These are phyloP conservation scores for Aegilops speltoides DNA, from an alignment of 176 grass and related monocot species.

Conservation along the genomic window DNA sequence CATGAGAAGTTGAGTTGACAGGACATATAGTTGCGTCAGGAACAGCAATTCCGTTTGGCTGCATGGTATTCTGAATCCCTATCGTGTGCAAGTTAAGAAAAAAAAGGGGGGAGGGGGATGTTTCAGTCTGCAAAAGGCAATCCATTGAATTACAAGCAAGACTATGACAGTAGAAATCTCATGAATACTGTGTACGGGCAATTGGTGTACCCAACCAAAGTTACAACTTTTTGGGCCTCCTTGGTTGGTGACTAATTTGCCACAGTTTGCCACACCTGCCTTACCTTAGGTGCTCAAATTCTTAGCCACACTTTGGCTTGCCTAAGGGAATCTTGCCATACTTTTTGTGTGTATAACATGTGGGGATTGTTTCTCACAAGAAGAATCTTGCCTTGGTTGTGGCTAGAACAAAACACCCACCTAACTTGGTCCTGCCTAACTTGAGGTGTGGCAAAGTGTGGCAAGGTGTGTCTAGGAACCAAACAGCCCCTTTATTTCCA, in stretches of 20 bases:
- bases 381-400: too few species aligned
- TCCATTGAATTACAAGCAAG: slow-evolving; percentile 16
- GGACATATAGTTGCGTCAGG: slow-evolving; percentile 78
- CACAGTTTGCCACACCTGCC: too few species aligned
- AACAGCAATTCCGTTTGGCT: slow-evolving; percentile 75
- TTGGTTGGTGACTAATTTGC: too few species aligned
- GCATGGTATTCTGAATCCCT: slow-evolving; percentile 71
- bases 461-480: too few species aligned
- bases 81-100: slow-evolving; percentile 78
- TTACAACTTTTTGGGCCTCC: background rate
- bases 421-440: too few species aligned
- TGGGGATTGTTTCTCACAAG: too few species aligned
- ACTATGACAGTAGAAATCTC: background rate
- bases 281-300: too few species aligned
- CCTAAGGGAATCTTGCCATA: too few species aligned
- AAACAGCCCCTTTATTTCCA: background rate
- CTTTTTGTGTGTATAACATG: too few species aligned
- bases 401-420: too few species aligned
- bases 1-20: slow-evolving; percentile 78
- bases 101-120: background rate
- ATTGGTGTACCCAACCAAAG: background rate
- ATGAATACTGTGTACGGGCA: background rate
- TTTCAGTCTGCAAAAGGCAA: slow-evolving; percentile 11
- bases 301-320: too few species aligned
- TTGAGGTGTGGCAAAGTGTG: too few species aligned